Evolutionary conservation across 805 yeast genomes (phyloP), one percentile per base, ranked within the genome.

Genomic region (Candida sonorensis): DNA sequence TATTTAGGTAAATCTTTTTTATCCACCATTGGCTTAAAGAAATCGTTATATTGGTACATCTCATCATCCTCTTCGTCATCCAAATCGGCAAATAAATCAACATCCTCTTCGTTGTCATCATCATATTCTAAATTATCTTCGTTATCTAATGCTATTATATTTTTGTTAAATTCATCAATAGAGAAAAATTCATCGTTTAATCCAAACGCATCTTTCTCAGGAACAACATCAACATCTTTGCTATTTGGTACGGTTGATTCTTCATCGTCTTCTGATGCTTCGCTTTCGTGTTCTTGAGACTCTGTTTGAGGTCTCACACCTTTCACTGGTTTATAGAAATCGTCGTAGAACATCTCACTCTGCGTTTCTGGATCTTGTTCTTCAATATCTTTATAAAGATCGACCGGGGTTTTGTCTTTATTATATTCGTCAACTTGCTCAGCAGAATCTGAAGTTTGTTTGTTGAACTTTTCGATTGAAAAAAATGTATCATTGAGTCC

Each of bases 121-220:
- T 67, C 75, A 17, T 59, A 66, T 24, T 69, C 67, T 19, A 54
- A 13, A 12, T 23, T 23, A 12, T 53, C 55, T 11, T 57, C 60
- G 10, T 65, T 54, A 40, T 81, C 90, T 45, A 75, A 67, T 4
- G 72, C 81, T 26, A 82, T 50, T 8, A 81, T 75, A 50, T 84
- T 88, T 48, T 72, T 75, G 55, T 85, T 84, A 63, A 83, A 90
- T 33, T 81, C 83, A 43, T 86, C 94, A 26, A 90, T 74, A 38
- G 84, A 77, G 51, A 90, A 90, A 45, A 87, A 80, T 6, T 77
- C 84, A 48, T 85, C 94, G 51, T 88, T 83, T 19, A 88, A 65
- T 1, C 87, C 90, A 46, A 68, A 72, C 2, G 60, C 67, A 46
- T 77, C 84, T 25, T 66, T 64, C 14, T 47, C 46, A 37, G 55